These are phyloP conservation scores for Arxiozyma slooffiae DNA, from an alignment of 1,139 yeast genomes.

Conservation along the genomic window DNA sequence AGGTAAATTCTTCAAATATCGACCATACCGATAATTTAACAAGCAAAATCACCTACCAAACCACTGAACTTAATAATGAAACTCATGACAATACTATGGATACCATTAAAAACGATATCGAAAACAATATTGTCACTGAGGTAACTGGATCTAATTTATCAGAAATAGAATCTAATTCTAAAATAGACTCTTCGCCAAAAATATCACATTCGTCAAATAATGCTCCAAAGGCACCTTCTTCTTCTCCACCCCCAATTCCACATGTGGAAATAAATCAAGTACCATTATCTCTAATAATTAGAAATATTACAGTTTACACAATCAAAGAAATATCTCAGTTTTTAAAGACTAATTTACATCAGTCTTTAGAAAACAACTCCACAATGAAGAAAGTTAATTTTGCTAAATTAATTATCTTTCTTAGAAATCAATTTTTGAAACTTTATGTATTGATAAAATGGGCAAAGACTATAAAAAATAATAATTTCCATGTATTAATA, in stretches of 20 bases:
- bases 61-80: neutral
- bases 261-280: conserved; percentile 31
- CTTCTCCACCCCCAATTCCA: conserved; percentile 23
- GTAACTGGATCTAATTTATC: neutral
- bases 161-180: neutral
- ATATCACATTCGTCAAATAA: neutral
- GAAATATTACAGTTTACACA: conserved; percentile 29
- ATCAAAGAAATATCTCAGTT: conserved; percentile 29
- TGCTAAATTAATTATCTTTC: conserved; percentile 53
- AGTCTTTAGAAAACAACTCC: conserved; percentile 33
- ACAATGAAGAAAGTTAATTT: conserved; percentile 56
- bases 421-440: conserved; percentile 76
- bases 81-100: neutral
- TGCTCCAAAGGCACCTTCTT: neutral
- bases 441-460: conserved; percentile 79
- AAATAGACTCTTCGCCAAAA: neutral
- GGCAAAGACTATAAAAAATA: conserved; percentile 53
- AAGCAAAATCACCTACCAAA: too few relatives aligned
- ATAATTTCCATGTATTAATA: conserved; percentile 62
- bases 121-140: neutral
- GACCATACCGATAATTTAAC: neutral
- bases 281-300: conserved; percentile 24
- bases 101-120: neutral
- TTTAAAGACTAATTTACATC: conserved; percentile 27
- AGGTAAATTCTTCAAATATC: neutral